phyloP scores from a whole-genome alignment of 306 rosid species.

The Nissolia schottii region DNA sequence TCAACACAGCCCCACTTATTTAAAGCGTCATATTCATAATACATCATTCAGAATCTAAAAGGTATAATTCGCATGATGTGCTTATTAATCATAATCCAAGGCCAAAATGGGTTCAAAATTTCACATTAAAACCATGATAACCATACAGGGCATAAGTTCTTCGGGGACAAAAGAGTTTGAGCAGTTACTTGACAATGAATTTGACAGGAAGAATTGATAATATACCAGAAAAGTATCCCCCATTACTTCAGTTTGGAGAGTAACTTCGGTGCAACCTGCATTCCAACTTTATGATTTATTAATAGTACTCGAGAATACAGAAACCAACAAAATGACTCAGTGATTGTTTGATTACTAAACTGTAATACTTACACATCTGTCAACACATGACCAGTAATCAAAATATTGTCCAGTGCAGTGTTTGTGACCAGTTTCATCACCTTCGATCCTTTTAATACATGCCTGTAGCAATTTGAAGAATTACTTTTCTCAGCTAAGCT shows the following conservation, averaged over 20 bases:
- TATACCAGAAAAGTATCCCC: constrained; percentile 18
- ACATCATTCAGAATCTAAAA: constrained; percentile 11
- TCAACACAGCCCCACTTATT: background rate
- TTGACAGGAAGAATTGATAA: constrained; percentile 16
- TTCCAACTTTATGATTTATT: constrained; percentile 1
- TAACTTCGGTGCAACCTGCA: constrained; percentile 89
- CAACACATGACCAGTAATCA: constrained; percentile 88
- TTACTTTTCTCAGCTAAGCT: constrained; percentile 6
- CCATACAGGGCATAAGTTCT: constrained; percentile 21
- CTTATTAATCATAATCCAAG: constrained; percentile 42
- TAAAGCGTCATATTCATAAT: background rate
- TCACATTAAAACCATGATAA: constrained; percentile 17
- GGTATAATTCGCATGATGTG: constrained; percentile 17
- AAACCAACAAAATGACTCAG: background rate
- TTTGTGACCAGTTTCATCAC: constrained; percentile 81
- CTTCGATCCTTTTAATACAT: constrained; percentile 76
- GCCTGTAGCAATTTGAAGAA: constrained; percentile 46
- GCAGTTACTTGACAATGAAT: constrained; percentile 19
- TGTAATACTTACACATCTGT: constrained; percentile 82
- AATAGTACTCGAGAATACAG: background rate
- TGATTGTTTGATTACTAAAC: background rate
- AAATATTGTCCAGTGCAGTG: constrained; percentile 99
- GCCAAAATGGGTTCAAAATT: constrained; percentile 32
- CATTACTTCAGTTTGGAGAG: constrained; percentile 60
- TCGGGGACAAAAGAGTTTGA: constrained; percentile 30